Base-by-base conservation (phyloP, 352 stramenopile species). In the Pythium folliculosum region DNA sequence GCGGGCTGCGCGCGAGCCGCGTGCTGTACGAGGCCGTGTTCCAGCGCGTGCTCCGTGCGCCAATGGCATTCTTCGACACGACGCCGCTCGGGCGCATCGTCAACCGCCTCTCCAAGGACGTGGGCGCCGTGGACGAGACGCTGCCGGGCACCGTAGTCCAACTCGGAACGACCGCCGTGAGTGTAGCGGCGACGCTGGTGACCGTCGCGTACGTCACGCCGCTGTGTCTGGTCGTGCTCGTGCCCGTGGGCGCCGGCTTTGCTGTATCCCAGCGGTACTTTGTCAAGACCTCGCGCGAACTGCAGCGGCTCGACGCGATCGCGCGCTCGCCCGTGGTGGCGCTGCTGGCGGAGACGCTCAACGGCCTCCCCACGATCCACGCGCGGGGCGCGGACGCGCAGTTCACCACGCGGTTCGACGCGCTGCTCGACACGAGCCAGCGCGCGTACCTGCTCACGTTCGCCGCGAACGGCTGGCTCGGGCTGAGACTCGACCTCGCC, bases 231-330 rank as follows among this genome's bases (percentile, higher is more conserved):
- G 65, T 81, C 14, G 82, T 94, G 45, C 56, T 96, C 17, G 47
- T 89, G 5, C 95, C 95, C 2, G 73, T 90, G 21, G 52, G 89
- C 16, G 63, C 88, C 23, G 74, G 73, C 5, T 90, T 88, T 67
- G 89, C 87, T 60, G 66, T 79, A 43, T 90, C 83, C 2, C 83
- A 90, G 78, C 95, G 94, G 19, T 99, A 98, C 71, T 98, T 98
- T 70, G 93, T 98, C 69, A 87, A 85, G 61, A 95, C 81, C 4
- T 88, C 89, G 64, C 80, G 87, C 19, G 97, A 99, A 66, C 76
- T 99, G 7, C 97, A 99, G 79, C 88, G 97, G 38, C 82, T 99
- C 32, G 97, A 99, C 70, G 97, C 91, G 10, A 88, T 99, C 66
- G 89, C 74, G 51, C 82, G 84, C 44, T 91, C 92, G 44, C 97